Evolutionary conservation across 495 filamentous ascomycete genomes (phyloP).

Genomic region (Neurospora tetrasperma): DNA sequence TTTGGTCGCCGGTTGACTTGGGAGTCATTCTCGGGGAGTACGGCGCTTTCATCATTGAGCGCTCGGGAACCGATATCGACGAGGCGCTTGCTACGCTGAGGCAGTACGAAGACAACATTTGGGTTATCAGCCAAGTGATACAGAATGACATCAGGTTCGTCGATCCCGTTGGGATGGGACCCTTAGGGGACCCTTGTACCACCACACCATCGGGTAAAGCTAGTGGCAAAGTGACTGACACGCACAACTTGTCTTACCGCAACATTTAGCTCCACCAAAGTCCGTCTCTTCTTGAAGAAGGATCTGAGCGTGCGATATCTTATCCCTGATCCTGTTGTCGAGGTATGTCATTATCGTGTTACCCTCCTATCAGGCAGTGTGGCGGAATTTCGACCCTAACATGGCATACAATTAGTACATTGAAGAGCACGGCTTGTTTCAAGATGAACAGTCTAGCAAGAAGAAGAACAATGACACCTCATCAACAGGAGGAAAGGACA

Average conservation of each 20-base stretch:
- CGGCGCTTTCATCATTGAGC: conserved; percentile 83
- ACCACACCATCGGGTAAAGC: neutral
- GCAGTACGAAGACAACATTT: conserved; percentile 61
- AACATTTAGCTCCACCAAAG: conserved; percentile 58
- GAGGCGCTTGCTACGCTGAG: conserved; percentile 67
- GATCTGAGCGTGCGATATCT: conserved; percentile 61
- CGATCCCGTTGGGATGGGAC: neutral
- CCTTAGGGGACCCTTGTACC: neutral
- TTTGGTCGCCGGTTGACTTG: conserved; percentile 78
- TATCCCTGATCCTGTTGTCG: conserved; percentile 18
- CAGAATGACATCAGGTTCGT: conserved; percentile 64
- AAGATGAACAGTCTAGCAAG: conserved; percentile 42
- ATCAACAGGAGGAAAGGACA: conserved; percentile 22
- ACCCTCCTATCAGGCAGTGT: conserved; percentile 26
- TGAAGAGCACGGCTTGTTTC: conserved; percentile 61
- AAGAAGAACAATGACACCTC: conserved; percentile 21
- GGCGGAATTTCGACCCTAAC: conserved; percentile 14
- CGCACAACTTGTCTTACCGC: neutral
- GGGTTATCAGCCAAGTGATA: conserved; percentile 80
- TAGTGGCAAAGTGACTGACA: neutral
- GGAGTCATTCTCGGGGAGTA: conserved; percentile 79
- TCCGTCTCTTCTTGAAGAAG: conserved; percentile 69
- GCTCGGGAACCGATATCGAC: conserved; percentile 80
- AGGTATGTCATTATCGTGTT: conserved; percentile 11
- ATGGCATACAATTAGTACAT: conserved; percentile 65